Conservation (phyloP, 2,329 filamentous ascomycete genomes). For the Ceratocystis colombiana region DNA sequence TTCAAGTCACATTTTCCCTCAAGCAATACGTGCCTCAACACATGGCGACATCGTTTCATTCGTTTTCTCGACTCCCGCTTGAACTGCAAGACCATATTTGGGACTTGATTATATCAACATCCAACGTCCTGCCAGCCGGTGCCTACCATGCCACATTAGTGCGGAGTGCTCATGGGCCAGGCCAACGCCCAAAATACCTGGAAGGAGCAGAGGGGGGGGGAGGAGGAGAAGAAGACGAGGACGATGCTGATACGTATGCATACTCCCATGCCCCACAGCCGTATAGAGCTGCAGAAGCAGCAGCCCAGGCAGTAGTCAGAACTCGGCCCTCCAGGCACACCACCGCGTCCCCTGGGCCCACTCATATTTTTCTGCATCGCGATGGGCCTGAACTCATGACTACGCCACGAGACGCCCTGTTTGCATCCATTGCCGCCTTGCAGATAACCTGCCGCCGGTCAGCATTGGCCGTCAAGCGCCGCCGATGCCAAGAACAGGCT, state of each 20-base stretch:
- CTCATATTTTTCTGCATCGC: conserved; percentile 19
- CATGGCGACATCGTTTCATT: conserved; percentile 19
- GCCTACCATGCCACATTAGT: conserved; percentile 23
- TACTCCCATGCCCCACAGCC: neutral
- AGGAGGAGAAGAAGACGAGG: neutral
- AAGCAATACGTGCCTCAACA: conserved; percentile 5
- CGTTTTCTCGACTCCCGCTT: conserved; percentile 18
- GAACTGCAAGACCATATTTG: conserved; percentile 24
- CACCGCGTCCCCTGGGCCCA: conserved; percentile 7
- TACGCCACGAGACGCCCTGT: conserved; percentile 14
- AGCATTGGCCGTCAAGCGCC: neutral
- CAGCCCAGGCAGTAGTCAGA: neutral
- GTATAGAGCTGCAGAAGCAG: neutral
- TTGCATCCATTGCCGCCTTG: conserved; percentile 11
- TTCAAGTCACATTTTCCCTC: neutral
- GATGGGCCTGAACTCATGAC: conserved; percentile 19
- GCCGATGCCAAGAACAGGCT: neutral
- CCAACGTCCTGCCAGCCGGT: conserved; percentile 1
- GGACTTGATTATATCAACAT: conserved; percentile 4
- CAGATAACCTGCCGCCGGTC: conserved; percentile 16
- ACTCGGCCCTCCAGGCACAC: neutral
- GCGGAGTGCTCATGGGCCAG: conserved; percentile 5
- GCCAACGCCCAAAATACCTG: conserved; percentile 4
- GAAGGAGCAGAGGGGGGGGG: neutral
- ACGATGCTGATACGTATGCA: neutral